Base-by-base conservation (phyloP, 805 yeast species). In the Metschnikowia orientalis region DNA sequence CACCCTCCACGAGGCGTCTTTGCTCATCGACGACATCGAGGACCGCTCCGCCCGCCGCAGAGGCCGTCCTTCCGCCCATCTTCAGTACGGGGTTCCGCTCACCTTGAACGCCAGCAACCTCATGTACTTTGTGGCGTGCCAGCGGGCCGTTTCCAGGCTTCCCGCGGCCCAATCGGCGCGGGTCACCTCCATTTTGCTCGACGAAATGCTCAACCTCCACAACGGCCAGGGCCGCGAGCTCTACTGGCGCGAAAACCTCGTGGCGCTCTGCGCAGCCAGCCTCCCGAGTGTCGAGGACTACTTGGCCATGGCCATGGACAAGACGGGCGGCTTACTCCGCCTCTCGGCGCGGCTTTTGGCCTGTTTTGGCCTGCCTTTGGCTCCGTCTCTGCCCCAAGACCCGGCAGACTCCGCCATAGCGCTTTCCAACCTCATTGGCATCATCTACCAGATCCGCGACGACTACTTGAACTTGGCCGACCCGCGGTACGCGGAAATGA, bases 161-260 rank as follows among this genome's bases (percentile, higher is more conserved):
- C 23, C 26, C n/a, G 15, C 12, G 14, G 11, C 13, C 8, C 22
- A 20, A 10, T 18, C 30, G 7, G 29, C 23, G 4, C 23, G 23
- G 6, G 24, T 38, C n/a, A 43, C 55, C 48, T 52, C 53, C 13
- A 68, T 79, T 1, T 70, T 79, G 39, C 66, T 75, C 39, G 83
- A 83, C 31, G 96, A 89, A 47, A 67, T 89, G 76, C 55, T 84
- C 32, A 79, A 82, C 48, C 59, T 89, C 37, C 97, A 89, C 53
- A 69, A 82, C 28, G 97, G 97, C 5, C 97, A 89, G 62, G 94
- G 95, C 0, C 57, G 82, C 39, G 97, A 89, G 47, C 69, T 89
- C 13, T 81, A 79, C 55, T 89, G 97, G 96, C 67, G 97, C 41
- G 95, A 87, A 36, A 40, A 45, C 34, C 41, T 56, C 18, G 22